Evolutionary conservation across 371 early-diverging fungal genomes (phyloP).

Genomic region (Phascolomyces articulosus): DNA sequence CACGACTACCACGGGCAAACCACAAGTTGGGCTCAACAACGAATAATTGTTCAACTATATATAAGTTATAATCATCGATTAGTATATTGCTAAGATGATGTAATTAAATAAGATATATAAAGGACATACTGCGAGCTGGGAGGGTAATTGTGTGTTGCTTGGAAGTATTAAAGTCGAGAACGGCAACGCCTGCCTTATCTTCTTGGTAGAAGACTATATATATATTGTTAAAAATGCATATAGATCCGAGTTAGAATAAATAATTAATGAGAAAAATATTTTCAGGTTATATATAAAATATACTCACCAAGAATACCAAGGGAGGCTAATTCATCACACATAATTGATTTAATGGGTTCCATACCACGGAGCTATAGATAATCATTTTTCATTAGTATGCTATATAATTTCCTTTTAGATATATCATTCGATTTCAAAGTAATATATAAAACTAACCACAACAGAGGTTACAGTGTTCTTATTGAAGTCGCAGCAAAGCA

Average conservation of each 20-base stretch:
- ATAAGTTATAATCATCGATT: no score
- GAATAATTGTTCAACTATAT: slow-evolving; percentile 50
- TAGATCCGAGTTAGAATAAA: no score
- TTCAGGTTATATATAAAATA: no score
- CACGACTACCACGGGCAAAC: slow-evolving; percentile 62
- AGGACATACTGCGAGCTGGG: slow-evolving; percentile 42
- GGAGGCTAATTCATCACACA: slow-evolving; percentile 52
- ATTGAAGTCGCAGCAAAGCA: slow-evolving; percentile 66
- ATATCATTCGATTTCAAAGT: neutral
- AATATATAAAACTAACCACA: slow-evolving; percentile 28
- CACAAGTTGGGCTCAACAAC: slow-evolving; percentile 57
- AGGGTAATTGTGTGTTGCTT: slow-evolving; percentile 54
- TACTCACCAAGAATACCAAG: slow-evolving; percentile 39
- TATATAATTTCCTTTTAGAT: no score
- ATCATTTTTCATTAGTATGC: neutral
- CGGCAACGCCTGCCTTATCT: slow-evolving; percentile 51
- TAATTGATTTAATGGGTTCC: slow-evolving; percentile 59
- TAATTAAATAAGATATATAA: no score
- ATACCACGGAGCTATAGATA: slow-evolving; percentile 40
- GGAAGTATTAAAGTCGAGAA: slow-evolving; percentile 65
- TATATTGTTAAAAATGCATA: neutral
- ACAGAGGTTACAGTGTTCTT: slow-evolving; percentile 59
- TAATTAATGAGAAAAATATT: no score
- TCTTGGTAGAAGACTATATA: slow-evolving; percentile 70
- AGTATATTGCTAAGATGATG: no score